Evolutionary conservation across 257 asterid species (phyloP).

Genomic region (Solanum phureja): DNA sequence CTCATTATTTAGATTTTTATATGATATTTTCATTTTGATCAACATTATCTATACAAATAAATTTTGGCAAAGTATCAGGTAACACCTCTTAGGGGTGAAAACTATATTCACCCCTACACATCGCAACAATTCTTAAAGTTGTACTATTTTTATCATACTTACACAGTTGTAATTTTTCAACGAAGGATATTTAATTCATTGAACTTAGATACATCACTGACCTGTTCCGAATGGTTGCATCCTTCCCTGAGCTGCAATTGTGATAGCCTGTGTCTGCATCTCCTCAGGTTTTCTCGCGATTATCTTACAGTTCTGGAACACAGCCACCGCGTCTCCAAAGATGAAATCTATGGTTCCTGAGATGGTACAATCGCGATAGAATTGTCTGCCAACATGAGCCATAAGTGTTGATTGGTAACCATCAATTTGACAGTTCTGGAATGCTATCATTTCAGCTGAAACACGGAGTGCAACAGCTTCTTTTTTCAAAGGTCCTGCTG

Average conservation of each 20-base stretch:
- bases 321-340: conserved; percentile 5
- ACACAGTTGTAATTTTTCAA: neutral
- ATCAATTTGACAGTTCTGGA: conserved; percentile 14
- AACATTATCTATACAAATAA: no score
- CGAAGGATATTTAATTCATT: neutral
- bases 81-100: neutral
- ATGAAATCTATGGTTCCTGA: conserved; percentile 21
- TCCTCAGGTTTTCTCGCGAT: conserved; percentile 8
- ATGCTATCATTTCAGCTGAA: conserved; percentile 3
- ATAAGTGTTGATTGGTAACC: conserved; percentile 17
- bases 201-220: neutral
- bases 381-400: neutral
- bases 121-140: neutral
- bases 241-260: conserved; percentile 18
- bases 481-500: conserved; percentile 12
- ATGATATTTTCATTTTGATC: neutral
- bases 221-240: neutral
- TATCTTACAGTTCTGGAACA: conserved; percentile 20
- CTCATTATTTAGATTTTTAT: neutral
- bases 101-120: neutral
- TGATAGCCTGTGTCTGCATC: conserved; percentile 3
- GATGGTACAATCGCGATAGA: neutral
- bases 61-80: neutral
- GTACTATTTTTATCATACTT: neutral
- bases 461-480: conserved; percentile 20